Percentiles rank a stretch among this genome's conserved stretches.
phyloP scores from a whole-genome alignment of 352 stramenopile species.

The Elongisporangium senticosum region DNA sequence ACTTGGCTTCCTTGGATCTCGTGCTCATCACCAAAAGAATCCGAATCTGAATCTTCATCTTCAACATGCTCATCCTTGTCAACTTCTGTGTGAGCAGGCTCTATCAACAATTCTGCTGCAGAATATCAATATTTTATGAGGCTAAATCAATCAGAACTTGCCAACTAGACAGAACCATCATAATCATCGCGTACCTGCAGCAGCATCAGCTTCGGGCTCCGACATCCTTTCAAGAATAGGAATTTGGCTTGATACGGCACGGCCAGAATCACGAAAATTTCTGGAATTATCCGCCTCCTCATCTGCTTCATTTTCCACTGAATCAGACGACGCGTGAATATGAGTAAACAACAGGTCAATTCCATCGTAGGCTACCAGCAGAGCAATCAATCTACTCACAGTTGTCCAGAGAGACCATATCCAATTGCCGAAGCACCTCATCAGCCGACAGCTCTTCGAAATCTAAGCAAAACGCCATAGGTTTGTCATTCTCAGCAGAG shows the following conservation, averaged over 20 bases:
- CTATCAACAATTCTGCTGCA: too few species aligned
- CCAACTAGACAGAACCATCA: background rate
- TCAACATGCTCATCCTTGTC: background rate
- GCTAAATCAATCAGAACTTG: background rate
- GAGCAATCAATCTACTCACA: background rate
- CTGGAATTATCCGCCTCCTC: background rate
- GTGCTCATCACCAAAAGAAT: background rate
- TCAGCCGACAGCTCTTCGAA: conserved; percentile 16
- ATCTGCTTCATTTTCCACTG: background rate
- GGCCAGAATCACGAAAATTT: background rate
- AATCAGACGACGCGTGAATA: background rate
- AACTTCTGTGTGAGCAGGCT: background rate
- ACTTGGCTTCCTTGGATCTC: background rate
- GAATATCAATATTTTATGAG: too few species aligned
- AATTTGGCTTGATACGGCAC: background rate
- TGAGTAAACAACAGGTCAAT: background rate
- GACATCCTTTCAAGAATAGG: background rate
- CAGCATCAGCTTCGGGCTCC: background rate
- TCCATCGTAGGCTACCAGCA: background rate
- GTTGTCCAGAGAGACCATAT: conserved; percentile 11
- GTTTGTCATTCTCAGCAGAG: background rate
- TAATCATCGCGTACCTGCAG: background rate
- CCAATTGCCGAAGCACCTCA: conserved; percentile 29
- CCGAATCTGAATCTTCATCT: conserved; percentile 8
- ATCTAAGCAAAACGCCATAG: conserved; percentile 2